Conservation (phyloP, 768 basidiomycete species). For the Tremella yokohamensis region DNA sequence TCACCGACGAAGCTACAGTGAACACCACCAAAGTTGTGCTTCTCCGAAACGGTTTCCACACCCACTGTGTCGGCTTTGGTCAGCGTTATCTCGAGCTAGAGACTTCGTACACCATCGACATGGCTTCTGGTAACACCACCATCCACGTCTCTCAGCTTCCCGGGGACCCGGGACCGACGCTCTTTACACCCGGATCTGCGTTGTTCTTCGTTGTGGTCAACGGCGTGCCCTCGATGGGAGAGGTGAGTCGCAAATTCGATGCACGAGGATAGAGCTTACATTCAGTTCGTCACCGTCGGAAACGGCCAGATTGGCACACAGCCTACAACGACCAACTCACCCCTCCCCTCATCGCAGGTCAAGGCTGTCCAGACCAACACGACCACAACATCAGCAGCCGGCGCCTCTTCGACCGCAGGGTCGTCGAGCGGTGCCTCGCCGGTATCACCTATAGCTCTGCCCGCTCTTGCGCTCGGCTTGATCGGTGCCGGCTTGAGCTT, state of each 20-base stretch:
- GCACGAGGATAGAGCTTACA: conserved; percentile 7
- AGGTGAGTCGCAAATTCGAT: conserved; percentile 8
- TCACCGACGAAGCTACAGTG: conserved; percentile 66
- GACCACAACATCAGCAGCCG: not conserved
- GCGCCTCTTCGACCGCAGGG: not conserved
- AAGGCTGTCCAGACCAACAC: conserved; percentile 12
- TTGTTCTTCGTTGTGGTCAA: conserved; percentile 77
- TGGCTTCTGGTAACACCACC: conserved; percentile 67
- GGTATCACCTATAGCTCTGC: too few relatives aligned
- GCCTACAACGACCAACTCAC: conserved; percentile 50
- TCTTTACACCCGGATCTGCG: conserved; percentile 86
- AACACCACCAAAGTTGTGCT: conserved; percentile 66
- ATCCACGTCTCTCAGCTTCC: conserved; percentile 79
- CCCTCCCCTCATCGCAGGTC: conserved; percentile 23
- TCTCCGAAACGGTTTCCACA: conserved; percentile 65
- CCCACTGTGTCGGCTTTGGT: conserved; percentile 59
- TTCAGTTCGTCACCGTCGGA: conserved; percentile 66
- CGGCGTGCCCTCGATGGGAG: conserved; percentile 77
- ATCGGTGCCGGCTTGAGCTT: too few relatives aligned
- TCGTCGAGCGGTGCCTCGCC: not conserved
- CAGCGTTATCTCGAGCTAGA: conserved; percentile 78
- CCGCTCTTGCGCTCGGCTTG: too few relatives aligned
- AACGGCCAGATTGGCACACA: conserved; percentile 72
- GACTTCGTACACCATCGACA: conserved; percentile 75
- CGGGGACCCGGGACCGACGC: conserved; percentile 66